Conservation (phyloP, 73 alveolate species). For the Paramecium sonneborni region DNA sequence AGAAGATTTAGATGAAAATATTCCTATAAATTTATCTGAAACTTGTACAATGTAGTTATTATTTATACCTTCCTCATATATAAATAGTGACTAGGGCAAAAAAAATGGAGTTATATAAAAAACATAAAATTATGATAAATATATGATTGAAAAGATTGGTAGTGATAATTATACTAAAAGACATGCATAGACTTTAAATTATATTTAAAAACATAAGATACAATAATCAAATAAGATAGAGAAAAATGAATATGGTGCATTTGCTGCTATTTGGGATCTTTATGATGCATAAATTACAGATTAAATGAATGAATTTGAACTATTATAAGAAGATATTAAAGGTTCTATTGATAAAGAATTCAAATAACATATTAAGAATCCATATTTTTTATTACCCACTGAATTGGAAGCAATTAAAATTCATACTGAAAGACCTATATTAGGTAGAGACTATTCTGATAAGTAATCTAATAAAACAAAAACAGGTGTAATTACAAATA, state of each 20-base stretch:
- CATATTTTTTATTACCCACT: conserved; percentile 52
- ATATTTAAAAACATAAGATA: conserved; percentile 50
- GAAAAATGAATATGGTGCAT: conserved; percentile 64
- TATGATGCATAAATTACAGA: conserved; percentile 69
- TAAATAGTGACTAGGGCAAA: conserved; percentile 56
- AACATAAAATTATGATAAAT: conserved; percentile 70
- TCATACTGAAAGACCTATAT: conserved; percentile 57
- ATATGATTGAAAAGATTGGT: conserved; percentile 72
- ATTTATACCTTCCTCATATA: conserved; percentile 65
- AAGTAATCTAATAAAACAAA: conserved; percentile 27
- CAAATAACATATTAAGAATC: conserved; percentile 53
- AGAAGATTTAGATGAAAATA: conserved; percentile 71
- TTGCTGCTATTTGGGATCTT: conserved; percentile 73
- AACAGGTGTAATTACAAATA: conserved; percentile 5
- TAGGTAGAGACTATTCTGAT: conserved; percentile 34
- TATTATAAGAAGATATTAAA: conserved; percentile 61
- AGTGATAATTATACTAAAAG: conserved; percentile 68
- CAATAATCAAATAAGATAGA: conserved; percentile 59
- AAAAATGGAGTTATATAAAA: conserved; percentile 64
- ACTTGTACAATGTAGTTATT: conserved; percentile 78
- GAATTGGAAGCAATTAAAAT: conserved; percentile 52
- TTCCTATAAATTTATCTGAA: conserved; percentile 80
- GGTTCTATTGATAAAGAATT: conserved; percentile 50
- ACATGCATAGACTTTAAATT: conserved; percentile 71
- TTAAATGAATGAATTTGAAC: conserved; percentile 63